Evolutionary conservation across 2,329 filamentous ascomycete genomes (phyloP).

Genomic region (Aspergillus uvarum): DNA sequence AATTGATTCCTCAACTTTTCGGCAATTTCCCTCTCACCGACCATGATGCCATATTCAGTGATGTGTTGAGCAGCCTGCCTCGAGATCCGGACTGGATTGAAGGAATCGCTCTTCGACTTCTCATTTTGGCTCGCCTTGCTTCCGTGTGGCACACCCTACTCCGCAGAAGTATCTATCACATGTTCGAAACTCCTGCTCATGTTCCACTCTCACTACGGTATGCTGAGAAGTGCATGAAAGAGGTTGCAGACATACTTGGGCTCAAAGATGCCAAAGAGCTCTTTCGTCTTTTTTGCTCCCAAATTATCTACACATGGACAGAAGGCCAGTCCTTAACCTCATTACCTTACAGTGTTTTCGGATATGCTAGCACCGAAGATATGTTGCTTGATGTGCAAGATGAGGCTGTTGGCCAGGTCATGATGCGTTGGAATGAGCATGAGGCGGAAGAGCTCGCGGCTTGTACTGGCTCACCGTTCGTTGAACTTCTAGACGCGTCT

Average conservation of each 20-base stretch:
- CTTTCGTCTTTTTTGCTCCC: constrained; percentile 81
- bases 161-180: constrained; percentile 84
- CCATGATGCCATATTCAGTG: constrained; percentile 81
- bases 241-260: constrained; percentile 64
- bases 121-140: constrained; percentile 73
- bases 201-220: constrained; percentile 65
- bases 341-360: constrained; percentile 84
- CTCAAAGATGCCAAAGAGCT: constrained; percentile 68
- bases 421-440: constrained; percentile 74
- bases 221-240: constrained; percentile 68
- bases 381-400: constrained; percentile 70
- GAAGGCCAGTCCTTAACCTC: constrained; percentile 63
- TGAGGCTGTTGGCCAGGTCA: constrained; percentile 75
- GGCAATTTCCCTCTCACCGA: constrained; percentile 75
- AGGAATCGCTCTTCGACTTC: constrained; percentile 80
- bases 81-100: constrained; percentile 69
- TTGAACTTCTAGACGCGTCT: constrained; percentile 61
- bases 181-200: constrained; percentile 84
- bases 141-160: constrained; percentile 83
- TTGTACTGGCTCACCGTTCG: constrained; percentile 55
- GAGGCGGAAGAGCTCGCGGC: constrained; percentile 62
- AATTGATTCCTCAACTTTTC: constrained; percentile 72
- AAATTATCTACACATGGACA: constrained; percentile 89
- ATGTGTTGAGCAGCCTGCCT: constrained; percentile 79
- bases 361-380: constrained; percentile 66